Conservation (phyloP, 192 early-diverging fungal genomes). For the Backusella circina region DNA sequence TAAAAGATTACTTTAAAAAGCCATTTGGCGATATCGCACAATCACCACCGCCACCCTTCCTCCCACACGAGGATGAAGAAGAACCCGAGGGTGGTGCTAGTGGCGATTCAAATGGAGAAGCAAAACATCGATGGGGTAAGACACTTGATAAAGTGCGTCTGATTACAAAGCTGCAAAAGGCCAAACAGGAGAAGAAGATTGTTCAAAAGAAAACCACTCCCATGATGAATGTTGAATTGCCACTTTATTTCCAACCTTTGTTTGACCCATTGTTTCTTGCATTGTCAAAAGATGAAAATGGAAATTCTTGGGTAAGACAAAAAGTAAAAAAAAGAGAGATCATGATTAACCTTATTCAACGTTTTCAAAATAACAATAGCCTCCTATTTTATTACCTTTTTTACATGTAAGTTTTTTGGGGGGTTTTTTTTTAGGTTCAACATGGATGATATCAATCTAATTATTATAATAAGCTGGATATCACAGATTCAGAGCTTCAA, state of each 20-base stretch:
- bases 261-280: conserved; percentile 25
- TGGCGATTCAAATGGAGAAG: neutral
- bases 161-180: conserved; percentile 10
- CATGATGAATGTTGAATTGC: neutral
- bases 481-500: conserved; percentile 28
- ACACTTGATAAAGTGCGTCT: conserved; percentile 28
- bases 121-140: conserved; percentile 25
- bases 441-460: neutral
- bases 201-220: neutral
- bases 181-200: neutral
- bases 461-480: conserved; percentile 4
- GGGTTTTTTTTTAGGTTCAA: too few species aligned
- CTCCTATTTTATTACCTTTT: conserved; percentile 19
- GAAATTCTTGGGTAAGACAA: conserved; percentile 15
- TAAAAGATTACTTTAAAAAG: neutral
- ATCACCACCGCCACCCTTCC: neutral
- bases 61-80: neutral
- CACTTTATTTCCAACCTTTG: conserved; percentile 19
- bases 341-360: too few species aligned
- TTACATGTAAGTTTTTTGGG: neutral
- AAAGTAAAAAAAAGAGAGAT: neutral
- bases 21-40: neutral
- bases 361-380: neutral
- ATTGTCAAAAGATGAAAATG: conserved; percentile 19
- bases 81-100: neutral